Conservation (phyloP, 495 filamentous ascomycete species). For the Wilcoxina mikolae region DNA sequence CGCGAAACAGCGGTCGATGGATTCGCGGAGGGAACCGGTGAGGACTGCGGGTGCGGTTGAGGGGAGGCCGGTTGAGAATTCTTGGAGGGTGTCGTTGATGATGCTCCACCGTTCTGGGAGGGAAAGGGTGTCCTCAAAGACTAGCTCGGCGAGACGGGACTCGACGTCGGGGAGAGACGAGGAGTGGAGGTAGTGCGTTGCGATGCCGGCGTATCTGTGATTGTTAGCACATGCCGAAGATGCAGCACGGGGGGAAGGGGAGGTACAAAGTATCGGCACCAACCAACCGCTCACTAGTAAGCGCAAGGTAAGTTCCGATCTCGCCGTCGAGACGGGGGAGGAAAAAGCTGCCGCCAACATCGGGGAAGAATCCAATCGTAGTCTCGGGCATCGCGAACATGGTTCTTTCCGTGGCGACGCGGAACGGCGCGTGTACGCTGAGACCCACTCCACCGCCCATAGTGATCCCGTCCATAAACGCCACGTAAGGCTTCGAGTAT, state of each 20-base stretch:
- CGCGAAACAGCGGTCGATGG: constrained; percentile 74
- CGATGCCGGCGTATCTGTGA: constrained; percentile 55
- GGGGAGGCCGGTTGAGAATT: constrained; percentile 72
- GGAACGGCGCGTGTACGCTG: constrained; percentile 84
- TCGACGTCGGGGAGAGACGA: constrained; percentile 66
- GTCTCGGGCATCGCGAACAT: constrained; percentile 98
- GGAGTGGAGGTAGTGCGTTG: constrained; percentile 90
- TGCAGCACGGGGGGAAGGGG: not conserved
- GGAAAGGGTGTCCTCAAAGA: constrained; percentile 58
- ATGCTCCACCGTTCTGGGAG: constrained; percentile 46
- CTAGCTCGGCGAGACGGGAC: constrained; percentile 70
- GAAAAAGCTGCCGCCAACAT: constrained; percentile 93
- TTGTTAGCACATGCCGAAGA: constrained; percentile 6
- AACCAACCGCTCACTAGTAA: constrained; percentile 67
- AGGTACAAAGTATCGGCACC: constrained; percentile 64
- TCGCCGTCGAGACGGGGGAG: constrained; percentile 72
- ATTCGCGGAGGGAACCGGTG: constrained; percentile 47
- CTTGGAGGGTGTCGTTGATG: constrained; percentile 78
- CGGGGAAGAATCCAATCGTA: constrained; percentile 93
- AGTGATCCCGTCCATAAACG: constrained; percentile 94
- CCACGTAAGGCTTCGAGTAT: constrained; percentile 80
- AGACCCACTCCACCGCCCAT: constrained; percentile 97
- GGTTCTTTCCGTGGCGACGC: constrained; percentile 90
- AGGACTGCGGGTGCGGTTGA: constrained; percentile 49
- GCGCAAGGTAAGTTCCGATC: constrained; percentile 74